A percentile compares a stretch with the other conserved stretches of the same genome.
Evolutionary conservation across 2,329 filamentous ascomycete genomes (phyloP).

Genomic region (Stagonosporopsis tanaceti): DNA sequence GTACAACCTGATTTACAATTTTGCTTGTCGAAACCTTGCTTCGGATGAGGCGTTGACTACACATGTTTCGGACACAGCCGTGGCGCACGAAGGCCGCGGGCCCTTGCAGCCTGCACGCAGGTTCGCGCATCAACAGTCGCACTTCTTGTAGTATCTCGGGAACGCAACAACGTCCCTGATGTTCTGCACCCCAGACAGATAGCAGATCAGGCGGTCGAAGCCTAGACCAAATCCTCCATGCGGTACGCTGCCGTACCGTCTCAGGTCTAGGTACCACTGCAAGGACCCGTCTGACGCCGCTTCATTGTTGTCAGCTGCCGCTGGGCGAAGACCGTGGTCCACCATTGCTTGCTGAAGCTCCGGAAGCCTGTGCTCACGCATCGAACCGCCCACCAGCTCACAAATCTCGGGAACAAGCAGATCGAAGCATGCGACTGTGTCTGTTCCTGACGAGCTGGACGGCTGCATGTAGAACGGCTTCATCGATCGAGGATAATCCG

Average conservation of each 20-base stretch:
- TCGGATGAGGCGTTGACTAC: background rate
- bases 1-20: constrained; percentile 8
- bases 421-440: constrained; percentile 85
- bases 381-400: constrained; percentile 86
- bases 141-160: constrained; percentile 72
- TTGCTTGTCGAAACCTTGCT: background rate
- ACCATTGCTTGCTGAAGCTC: constrained; percentile 76
- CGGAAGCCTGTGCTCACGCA: constrained; percentile 81
- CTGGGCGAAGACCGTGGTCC: constrained; percentile 66
- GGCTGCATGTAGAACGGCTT: constrained; percentile 93
- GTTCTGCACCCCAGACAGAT: constrained; percentile 81
- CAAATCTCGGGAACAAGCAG: constrained; percentile 84
- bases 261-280: constrained; percentile 87
- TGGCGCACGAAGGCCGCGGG: background rate
- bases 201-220: constrained; percentile 85
- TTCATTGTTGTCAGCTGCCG: constrained; percentile 28
- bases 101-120: constrained; percentile 9
- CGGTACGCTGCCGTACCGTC: constrained; percentile 88
- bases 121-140: constrained; percentile 54
- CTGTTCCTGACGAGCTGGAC: constrained; percentile 28
- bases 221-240: constrained; percentile 92
- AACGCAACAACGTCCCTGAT: constrained; percentile 88
- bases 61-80: background rate
- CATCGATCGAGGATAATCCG: constrained; percentile 84
- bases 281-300: constrained; percentile 53